Base-by-base conservation (phyloP, 208 protist species). In the Crithidia brevicula region DNA sequence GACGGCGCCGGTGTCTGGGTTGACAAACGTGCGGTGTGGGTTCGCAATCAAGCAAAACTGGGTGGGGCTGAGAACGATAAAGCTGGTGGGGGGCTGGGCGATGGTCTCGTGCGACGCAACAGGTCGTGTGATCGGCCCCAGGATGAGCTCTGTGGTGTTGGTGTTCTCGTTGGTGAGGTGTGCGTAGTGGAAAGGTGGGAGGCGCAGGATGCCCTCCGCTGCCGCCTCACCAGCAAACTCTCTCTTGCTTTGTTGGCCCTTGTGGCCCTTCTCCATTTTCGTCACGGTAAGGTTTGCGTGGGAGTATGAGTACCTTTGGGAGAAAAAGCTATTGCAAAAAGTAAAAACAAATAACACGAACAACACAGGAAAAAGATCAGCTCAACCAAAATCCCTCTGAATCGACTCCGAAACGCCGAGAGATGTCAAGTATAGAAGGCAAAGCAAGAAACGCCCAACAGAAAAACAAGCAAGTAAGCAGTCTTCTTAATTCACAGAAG, bases 121-220 rank as follows among this genome's bases (percentile, higher is more conserved):
- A 4, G 71, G 65, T 8, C 68, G 63, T 5, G 50, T 90, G 30
- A 78, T 40, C 2, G 87, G 90, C n/a, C 90, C 90, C 36, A 86
- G 43, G 40, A 90, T 25, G 42, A 92, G 81, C 46, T 74, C 50
- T 8, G 82, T 91, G 16, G 72, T 82, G 66, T 83, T 87, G 13
- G 56, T 85, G 67, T 86, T 88, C 40, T 88, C 67, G 73, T 94
- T 83, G 8, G 73, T 75, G 53, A 94, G 62, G 66, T 96, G 91
- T 6, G 84, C 82, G 63, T 96, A 96, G 70, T 96, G 57, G 30
- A 74, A 77, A 3, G 85, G 83, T 2, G 40, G 18, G 0, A 94
- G 77, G 7, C 83, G 87, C 34, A 96, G 53, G 18, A 92, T 46
- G 4, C 45, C 58, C 16, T 63, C 53, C 13, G 47, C 50, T 3